Evolutionary conservation across 768 basidiomycete genomes (phyloP).

Genomic region (Coprinellus aureogranulatus): DNA sequence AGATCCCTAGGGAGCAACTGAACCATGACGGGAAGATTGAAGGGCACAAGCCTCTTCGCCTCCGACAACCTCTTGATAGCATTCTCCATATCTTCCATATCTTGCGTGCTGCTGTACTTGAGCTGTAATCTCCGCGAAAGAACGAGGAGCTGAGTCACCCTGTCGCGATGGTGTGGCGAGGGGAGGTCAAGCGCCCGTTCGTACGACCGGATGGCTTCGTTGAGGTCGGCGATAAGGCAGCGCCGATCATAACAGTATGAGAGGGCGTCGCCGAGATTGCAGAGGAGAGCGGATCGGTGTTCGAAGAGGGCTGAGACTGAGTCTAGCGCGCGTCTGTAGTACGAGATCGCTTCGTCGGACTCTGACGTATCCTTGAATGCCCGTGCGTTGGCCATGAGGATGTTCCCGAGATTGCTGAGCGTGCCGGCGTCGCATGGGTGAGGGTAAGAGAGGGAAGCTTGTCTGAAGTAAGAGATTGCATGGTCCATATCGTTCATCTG

Average conservation of each 20-base stretch:
- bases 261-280: constrained; percentile 9
- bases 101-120: too few species aligned
- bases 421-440: constrained; percentile 8
- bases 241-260: constrained; percentile 5
- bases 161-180: constrained; percentile 8
- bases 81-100: too few species aligned
- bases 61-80: too few species aligned
- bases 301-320: not conserved
- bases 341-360: constrained; percentile 5
- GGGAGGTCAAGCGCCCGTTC: constrained; percentile 9
- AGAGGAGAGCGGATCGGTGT: constrained; percentile 6
- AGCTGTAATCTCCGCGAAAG: too few species aligned
- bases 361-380: constrained; percentile 1
- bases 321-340: constrained; percentile 4
- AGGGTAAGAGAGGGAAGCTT: constrained; percentile 9
- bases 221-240: not conserved
- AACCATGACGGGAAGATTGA: too few species aligned
- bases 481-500: constrained; percentile 7
- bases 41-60: too few species aligned
- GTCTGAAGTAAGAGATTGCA: constrained; percentile 6
- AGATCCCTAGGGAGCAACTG: too few species aligned
- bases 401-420: constrained; percentile 11
- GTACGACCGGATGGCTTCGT: constrained; percentile 8
- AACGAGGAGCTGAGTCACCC: constrained; percentile 2
- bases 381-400: constrained; percentile 1